Percentiles rank a stretch among this genome's conserved stretches.
Conservation (phyloP, 2,329 filamentous ascomycete species). For the Fulvia fulva region DNA sequence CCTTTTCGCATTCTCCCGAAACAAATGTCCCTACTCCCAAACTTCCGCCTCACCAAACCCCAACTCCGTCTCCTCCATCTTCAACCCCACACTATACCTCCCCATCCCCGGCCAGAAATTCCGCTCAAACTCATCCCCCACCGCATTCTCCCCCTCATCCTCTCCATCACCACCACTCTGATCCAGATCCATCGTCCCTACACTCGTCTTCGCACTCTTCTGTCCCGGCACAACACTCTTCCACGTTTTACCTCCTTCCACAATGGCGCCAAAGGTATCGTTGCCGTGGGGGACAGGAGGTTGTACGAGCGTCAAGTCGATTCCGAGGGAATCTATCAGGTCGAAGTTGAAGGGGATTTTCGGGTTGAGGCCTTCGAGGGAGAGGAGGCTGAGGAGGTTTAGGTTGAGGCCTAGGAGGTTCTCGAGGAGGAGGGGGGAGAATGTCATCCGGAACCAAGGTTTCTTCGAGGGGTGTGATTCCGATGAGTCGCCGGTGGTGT, state of each 20-base stretch:
- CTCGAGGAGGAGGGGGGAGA: slow-evolving; percentile 9
- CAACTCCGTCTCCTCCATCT: slow-evolving; percentile 10
- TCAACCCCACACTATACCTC: slow-evolving; percentile 7
- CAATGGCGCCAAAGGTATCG: slow-evolving; percentile 12
- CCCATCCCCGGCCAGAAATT: slow-evolving; percentile 16
- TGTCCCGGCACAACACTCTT: slow-evolving; percentile 16
- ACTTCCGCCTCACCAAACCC: slow-evolving; percentile 5
- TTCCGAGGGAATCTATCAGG: slow-evolving; percentile 12
- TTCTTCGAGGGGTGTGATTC: slow-evolving; percentile 8
- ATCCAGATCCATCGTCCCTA: slow-evolving; percentile 13
- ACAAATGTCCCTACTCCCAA: no score
- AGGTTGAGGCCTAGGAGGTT: no score
- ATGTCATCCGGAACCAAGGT: slow-evolving; percentile 21
- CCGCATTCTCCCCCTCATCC: slow-evolving; percentile 11
- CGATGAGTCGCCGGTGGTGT: slow-evolving; percentile 5
- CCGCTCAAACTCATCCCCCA: slow-evolving; percentile 12
- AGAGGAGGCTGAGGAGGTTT: slow-evolving; percentile 1
- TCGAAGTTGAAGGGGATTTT: slow-evolving; percentile 12
- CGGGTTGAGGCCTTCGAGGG: neutral
- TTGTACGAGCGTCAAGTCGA: slow-evolving; percentile 16
- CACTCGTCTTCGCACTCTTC: slow-evolving; percentile 4
- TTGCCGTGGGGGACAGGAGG: slow-evolving; percentile 13
- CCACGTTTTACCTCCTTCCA: slow-evolving; percentile 7
- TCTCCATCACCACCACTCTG: slow-evolving; percentile 15
- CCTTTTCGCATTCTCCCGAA: no score